Evolutionary conservation across 2,329 filamentous ascomycete genomes (phyloP).

Genomic region (Raffaelea ambrosiae): DNA sequence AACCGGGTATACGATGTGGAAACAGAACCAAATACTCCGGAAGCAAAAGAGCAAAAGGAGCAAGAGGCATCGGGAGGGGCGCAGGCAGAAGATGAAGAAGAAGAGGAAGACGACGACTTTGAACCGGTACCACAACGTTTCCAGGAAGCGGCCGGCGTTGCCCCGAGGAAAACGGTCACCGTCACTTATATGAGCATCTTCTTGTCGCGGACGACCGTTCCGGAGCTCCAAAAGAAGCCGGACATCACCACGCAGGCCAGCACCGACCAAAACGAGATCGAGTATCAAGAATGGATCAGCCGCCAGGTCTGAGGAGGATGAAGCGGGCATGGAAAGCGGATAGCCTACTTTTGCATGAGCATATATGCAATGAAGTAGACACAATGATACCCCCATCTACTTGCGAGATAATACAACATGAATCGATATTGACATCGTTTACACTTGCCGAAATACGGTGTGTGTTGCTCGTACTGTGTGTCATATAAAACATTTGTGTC

Average conservation of each 20-base stretch:
- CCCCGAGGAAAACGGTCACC: constrained; percentile 20
- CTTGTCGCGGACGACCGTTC: constrained; percentile 43
- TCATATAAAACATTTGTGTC: too few species aligned
- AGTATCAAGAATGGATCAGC: constrained; percentile 16
- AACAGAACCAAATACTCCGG: constrained; percentile 16
- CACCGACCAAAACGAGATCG: constrained; percentile 18
- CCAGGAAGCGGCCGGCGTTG: constrained; percentile 36
- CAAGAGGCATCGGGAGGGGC: constrained; percentile 14
- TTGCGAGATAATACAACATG: too few species aligned
- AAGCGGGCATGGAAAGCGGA: too few species aligned
- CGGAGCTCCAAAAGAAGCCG: constrained; percentile 41
- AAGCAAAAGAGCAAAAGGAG: constrained; percentile 18
- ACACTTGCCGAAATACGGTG: too few species aligned
- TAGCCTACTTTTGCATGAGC: too few species aligned
- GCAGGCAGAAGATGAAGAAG: constrained; percentile 17
- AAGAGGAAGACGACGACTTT: constrained; percentile 36
- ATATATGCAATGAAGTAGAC: too few species aligned
- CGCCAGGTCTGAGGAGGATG: background rate
- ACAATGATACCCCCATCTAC: too few species aligned
- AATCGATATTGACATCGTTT: too few species aligned
- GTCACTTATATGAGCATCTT: constrained; percentile 52
- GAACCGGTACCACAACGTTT: constrained; percentile 50
- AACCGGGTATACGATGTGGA: constrained; percentile 45
- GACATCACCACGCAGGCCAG: constrained; percentile 41
- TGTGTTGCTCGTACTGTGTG: too few species aligned